phyloP scores from a whole-genome alignment of 306 rosid species.

The Corylus heterophylla region DNA sequence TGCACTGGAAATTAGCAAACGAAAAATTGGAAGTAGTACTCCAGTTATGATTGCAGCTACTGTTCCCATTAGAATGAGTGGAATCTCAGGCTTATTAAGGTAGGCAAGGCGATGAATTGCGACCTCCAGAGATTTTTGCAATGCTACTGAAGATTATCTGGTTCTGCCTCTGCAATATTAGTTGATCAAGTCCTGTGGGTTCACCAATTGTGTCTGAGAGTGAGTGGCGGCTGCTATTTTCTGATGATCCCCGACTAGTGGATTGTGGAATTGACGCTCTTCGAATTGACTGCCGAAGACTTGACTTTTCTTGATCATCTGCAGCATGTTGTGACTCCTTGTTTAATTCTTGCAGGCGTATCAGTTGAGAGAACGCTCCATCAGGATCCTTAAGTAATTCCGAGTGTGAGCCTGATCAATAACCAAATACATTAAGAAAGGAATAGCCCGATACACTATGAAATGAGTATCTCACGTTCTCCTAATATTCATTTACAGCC shows the following conservation, averaged over 20 bases:
- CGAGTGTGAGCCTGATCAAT: conserved; percentile 65
- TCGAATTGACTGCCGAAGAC: conserved; percentile 51
- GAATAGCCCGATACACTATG: neutral
- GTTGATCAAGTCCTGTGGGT: conserved; percentile 51
- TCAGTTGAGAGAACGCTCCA: conserved; percentile 81
- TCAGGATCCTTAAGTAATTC: conserved; percentile 64
- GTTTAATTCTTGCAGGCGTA: conserved; percentile 70
- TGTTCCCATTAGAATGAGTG: conserved; percentile 57
- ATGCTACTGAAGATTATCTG: conserved; percentile 12
- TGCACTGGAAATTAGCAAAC: conserved; percentile 54
- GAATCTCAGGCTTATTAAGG: conserved; percentile 93
- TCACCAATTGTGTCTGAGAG: conserved; percentile 69
- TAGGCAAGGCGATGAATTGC: conserved; percentile 69
- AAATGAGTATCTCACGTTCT: neutral
- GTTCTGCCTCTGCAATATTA: conserved; percentile 37
- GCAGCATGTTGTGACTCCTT: conserved; percentile 40
- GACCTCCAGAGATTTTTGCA: conserved; percentile 40
- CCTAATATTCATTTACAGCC: neutral
- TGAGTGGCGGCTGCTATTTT: conserved; percentile 75
- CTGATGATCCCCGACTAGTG: conserved; percentile 63
- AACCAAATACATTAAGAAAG: conserved; percentile 2
- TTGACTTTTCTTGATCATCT: conserved; percentile 46
- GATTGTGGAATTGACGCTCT: conserved; percentile 57
- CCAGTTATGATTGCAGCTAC: conserved; percentile 60
- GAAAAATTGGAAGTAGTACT: conserved; percentile 60